Percentiles rank a stretch among this genome's conserved stretches.
These are phyloP conservation scores for Tricholoma terreum DNA, from an alignment of 768 basidiomycete species.

Conservation along the genomic window DNA sequence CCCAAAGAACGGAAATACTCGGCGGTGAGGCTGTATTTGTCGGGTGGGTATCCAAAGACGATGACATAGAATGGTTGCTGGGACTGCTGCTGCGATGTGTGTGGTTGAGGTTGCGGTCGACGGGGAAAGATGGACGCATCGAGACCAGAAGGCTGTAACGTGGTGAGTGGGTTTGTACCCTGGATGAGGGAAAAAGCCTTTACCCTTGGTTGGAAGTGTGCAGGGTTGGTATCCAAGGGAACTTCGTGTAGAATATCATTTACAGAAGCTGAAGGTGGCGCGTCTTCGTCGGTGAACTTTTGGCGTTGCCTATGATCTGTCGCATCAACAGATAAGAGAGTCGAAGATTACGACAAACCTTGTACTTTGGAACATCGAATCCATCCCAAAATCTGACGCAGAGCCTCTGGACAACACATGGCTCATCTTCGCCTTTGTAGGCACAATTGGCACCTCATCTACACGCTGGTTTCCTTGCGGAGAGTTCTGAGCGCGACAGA, in stretches of 20 bases:
- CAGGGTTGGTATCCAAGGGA: constrained; percentile 37
- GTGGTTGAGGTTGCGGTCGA: constrained; percentile 27
- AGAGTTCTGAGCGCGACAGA: constrained; percentile 28
- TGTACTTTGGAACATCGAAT: constrained; percentile 80
- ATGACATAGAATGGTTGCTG: constrained; percentile 59
- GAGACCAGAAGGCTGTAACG: constrained; percentile 35
- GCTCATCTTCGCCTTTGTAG: constrained; percentile 80
- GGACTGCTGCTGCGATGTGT: constrained; percentile 17
- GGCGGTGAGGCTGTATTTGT: constrained; percentile 67
- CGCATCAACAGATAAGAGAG: background rate
- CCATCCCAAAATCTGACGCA: constrained; percentile 74
- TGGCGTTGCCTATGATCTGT: constrained; percentile 50
- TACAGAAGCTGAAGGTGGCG: constrained; percentile 73
- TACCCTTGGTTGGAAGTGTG: constrained; percentile 47
- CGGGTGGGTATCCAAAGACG: constrained; percentile 86
- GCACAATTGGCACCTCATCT: constrained; percentile 73
- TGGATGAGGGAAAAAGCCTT: constrained; percentile 14
- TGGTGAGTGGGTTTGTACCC: constrained; percentile 4
- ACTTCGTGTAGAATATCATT: constrained; percentile 70
- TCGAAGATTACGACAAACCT: constrained; percentile 35
- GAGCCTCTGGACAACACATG: constrained; percentile 61
- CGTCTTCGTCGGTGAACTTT: constrained; percentile 70
- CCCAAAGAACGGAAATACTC: constrained; percentile 72
- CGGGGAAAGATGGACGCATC: constrained; percentile 40
- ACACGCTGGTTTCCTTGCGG: constrained; percentile 59